Evolutionary conservation across 306 rosid genomes (phyloP).

Genomic region (Medicago truncatula): MtrunA17r5.0-ANR NC_053042.1:11858501-11859000

Average conservation of each 20-base stretch:
- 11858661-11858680: not conserved
- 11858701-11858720: not conserved
- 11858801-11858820: not conserved
- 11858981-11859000: not conserved
- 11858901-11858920: not conserved
- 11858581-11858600: not conserved
- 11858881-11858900: conserved; percentile 1
- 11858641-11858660: not conserved
- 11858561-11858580: conserved; percentile 5
- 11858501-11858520: not conserved
- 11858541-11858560: not conserved
- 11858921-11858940: not conserved
- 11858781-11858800: not conserved
- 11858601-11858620: not conserved
- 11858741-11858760: not conserved
- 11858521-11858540: not conserved
- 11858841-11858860: not conserved
- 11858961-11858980: conserved; percentile 16
- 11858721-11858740: no score
- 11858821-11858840: not conserved
- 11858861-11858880: not conserved
- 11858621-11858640: not conserved
- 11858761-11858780: conserved; percentile 31
- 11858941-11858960: not conserved
- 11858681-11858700: not conserved